A percentile compares a stretch with the other conserved stretches of the same genome.
phyloP scores from a whole-genome alignment of 176 grass and related monocot species.

The Metroxylon sagu region DNA sequence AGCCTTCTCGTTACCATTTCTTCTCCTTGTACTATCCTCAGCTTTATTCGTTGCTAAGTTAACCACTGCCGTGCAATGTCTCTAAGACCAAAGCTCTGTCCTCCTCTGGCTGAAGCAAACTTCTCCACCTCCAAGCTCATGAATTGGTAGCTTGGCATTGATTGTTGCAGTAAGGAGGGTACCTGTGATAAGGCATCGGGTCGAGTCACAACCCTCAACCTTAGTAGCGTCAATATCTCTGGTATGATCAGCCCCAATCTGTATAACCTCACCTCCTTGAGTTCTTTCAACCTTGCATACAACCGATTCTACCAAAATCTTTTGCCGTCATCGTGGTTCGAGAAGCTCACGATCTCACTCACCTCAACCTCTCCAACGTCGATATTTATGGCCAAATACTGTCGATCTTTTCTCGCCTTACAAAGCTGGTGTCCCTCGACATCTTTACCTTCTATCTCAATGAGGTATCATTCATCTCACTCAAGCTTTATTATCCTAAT shows the following conservation, averaged over 20 bases:
- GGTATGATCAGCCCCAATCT: conserved; percentile 13
- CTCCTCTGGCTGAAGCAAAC: conserved; percentile 30
- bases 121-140: conserved; percentile 15
- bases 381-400: conserved; percentile 34
- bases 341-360: conserved; percentile 27
- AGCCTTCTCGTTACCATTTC: not conserved
- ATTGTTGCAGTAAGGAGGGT: conserved; percentile 32
- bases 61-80: conserved; percentile 10
- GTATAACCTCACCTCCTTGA: conserved; percentile 34
- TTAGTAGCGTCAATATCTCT: conserved; percentile 6
- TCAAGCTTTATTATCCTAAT: conserved; percentile 13
- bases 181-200: not conserved
- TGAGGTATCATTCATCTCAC: not conserved
- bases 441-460: conserved; percentile 13
- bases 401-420: conserved; percentile 15
- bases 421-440: conserved; percentile 32
- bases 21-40: not conserved
- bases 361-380: conserved; percentile 33
- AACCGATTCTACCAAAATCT: conserved; percentile 32
- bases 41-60: not conserved
- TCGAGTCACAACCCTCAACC: conserved; percentile 23
- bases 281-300: conserved; percentile 22
- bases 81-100: conserved; percentile 16
- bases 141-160: conserved; percentile 15
- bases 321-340: conserved; percentile 24